phyloP scores from a whole-genome alignment of 495 filamentous ascomycete species.

The Lichenothelia convexa region DNA sequence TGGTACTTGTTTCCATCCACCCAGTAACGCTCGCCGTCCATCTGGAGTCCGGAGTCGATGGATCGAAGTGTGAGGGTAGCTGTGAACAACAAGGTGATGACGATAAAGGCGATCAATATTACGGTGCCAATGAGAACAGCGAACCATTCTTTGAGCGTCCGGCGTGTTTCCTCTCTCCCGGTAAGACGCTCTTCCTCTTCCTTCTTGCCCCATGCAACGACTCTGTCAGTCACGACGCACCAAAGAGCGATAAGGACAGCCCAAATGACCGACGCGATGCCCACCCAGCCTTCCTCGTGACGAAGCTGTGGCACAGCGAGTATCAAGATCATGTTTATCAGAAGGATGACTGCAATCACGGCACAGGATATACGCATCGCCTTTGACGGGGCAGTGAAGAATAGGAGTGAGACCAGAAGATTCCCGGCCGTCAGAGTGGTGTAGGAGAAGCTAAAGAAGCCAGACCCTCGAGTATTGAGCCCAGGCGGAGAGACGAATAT shows the following conservation, averaged over 20 bases:
- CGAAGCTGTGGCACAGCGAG: conserved; percentile 51
- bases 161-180: conserved; percentile 69
- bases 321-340: conserved; percentile 64
- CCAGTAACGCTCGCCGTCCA: conserved; percentile 53
- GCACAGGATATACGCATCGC: conserved; percentile 50
- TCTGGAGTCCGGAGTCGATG: conserved; percentile 48
- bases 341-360: conserved; percentile 48
- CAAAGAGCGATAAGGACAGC: conserved; percentile 43
- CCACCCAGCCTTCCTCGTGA: conserved; percentile 76
- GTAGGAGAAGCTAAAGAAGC: conserved; percentile 54
- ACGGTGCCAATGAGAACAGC: conserved; percentile 63
- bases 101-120: conserved; percentile 42
- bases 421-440: conserved; percentile 54
- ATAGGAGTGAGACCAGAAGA: conserved; percentile 58
- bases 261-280: conserved; percentile 71
- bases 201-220: conserved; percentile 74
- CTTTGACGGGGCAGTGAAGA: conserved; percentile 69
- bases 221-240: conserved; percentile 42
- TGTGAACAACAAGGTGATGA: conserved; percentile 54
- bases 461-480: conserved; percentile 69
- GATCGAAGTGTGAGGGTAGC: conserved; percentile 60
- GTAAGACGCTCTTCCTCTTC: conserved; percentile 89
- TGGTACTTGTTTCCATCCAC: conserved; percentile 69
- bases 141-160: conserved; percentile 65
- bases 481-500: conserved; percentile 76